Evolutionary conservation across 2,329 filamentous ascomycete species (phyloP), one percentile per base, ranked within the genome.

Genomic region (Apiospora marii): DNA sequence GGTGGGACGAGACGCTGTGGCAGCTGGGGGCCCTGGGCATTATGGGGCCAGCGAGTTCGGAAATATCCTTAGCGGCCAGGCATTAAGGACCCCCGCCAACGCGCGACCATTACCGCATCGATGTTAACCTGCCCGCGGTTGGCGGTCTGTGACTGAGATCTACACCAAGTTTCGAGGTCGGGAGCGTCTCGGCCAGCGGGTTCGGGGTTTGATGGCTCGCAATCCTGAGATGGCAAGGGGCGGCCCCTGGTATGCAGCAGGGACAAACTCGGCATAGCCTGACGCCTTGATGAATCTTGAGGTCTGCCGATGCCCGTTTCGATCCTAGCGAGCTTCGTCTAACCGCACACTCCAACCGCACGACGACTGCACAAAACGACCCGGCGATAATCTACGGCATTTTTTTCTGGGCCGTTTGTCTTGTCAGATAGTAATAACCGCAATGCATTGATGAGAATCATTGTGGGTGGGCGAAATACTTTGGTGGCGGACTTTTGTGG

Each of bases 261-360:
- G 34, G 58, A 41, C 34, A 10, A 41, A 37, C 30, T 30, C 58
- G 30, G 58, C 22, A 64, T 41, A 64, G 34, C 58, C 14, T 22
- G n/a, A n/a, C 58, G 58, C 58, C 58, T 64, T 64, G 58, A 64
- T 64, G 58, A 64, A 64, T 64, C 58, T 41, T 64, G 30, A 22
- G n/a, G 58, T 24, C 19, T 13, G 58, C 34, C 34, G 30, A 64
- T 64, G 58, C 58, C 58, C 34, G 19, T 64, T 64, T 41, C 4
- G 3, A 41, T 41, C 30, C 12, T 64, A 64, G 58, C 58, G 34
- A 64, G 34, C 30, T 41, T 37, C 58, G 12, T 64, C 19, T 12
- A 41, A 64, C 34, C 58, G 30, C 58, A 41, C 34, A 30, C 58
- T 41, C 58, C 41, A 64, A 64, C 58, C 19, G 34, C 22, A 41